Conservation (phyloP, 73 alveolate genomes). For the Breviolum minutum region DNA sequence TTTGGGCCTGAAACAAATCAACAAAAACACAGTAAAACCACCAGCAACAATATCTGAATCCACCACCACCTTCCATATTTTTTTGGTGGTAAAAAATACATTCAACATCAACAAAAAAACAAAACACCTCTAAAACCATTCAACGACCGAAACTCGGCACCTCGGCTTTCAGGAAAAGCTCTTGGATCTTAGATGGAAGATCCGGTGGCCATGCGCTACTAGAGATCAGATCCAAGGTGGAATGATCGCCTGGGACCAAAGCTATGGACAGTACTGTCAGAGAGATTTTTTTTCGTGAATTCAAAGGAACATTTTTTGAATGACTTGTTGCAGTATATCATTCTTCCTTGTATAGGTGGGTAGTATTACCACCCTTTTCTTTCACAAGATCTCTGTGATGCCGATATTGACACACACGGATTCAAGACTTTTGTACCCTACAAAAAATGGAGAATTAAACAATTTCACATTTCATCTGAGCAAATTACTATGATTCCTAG, state of each 20-base stretch:
- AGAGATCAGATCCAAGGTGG: constrained; percentile 72
- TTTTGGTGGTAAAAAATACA: too few relatives aligned
- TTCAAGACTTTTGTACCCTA: not conserved
- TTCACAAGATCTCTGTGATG: not conserved
- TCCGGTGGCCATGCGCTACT: constrained; percentile 66
- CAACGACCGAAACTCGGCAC: not conserved
- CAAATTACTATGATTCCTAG: too few relatives aligned
- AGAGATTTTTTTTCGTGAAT: not conserved
- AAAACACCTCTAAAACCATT: too few relatives aligned
- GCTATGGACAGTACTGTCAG: not conserved
- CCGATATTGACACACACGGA: not conserved
- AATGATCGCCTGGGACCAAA: constrained; percentile 56
- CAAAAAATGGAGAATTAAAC: not conserved
- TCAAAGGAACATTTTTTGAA: not conserved
- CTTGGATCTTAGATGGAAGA: not conserved
- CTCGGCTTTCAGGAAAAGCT: constrained; percentile 50
- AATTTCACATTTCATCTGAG: not conserved
- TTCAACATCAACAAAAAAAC: not conserved
- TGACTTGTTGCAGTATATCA: not conserved
- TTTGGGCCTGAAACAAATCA: too few relatives aligned
- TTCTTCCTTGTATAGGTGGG: not conserved
- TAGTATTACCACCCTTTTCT: not conserved
- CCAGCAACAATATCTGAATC: too few relatives aligned
- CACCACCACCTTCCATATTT: too few relatives aligned
- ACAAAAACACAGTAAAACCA: too few relatives aligned